Evolutionary conservation across 768 basidiomycete genomes (phyloP).

Genomic region (Tricholoma flavovirens): DNA sequence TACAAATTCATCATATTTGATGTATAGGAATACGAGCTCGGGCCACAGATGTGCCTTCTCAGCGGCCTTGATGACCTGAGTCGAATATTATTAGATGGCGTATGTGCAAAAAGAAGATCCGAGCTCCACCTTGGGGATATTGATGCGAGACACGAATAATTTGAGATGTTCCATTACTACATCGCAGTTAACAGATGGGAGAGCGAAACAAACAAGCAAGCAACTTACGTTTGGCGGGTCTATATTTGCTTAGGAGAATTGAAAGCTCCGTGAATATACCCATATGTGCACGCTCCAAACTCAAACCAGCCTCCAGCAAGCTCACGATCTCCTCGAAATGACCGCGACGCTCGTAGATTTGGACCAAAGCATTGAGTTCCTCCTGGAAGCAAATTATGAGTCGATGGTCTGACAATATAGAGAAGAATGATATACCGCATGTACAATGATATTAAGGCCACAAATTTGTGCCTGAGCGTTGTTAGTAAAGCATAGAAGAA

Average conservation of each 20-base stretch:
- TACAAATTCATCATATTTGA: slow-evolving; percentile 96
- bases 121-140: slow-evolving; percentile 80
- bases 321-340: slow-evolving; percentile 92
- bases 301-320: slow-evolving; percentile 90
- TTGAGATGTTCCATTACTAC: slow-evolving; percentile 98
- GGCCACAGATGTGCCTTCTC: slow-evolving; percentile 98
- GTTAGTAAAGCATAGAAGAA: slow-evolving; percentile 3
- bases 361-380: slow-evolving; percentile 67
- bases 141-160: slow-evolving; percentile 91
- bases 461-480: slow-evolving; percentile 83
- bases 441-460: slow-evolving; percentile 95
- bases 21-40: slow-evolving; percentile 95
- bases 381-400: slow-evolving; percentile 41
- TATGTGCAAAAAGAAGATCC: background rate
- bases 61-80: slow-evolving; percentile 89
- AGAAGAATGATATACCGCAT: slow-evolving; percentile 45
- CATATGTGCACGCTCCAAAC: slow-evolving; percentile 97
- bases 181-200: slow-evolving; percentile 2
- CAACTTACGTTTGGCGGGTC: slow-evolving; percentile 79
- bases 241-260: slow-evolving; percentile 91
- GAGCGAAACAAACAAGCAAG: background rate
- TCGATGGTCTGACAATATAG: background rate
- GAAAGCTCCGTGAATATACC: slow-evolving; percentile 97
- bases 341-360: slow-evolving; percentile 85
- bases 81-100: background rate